A percentile compares a stretch with the other conserved stretches of the same genome.
Conservation (phyloP, 2,329 filamentous ascomycete genomes). For the Xylariaceae sp. region DNA sequence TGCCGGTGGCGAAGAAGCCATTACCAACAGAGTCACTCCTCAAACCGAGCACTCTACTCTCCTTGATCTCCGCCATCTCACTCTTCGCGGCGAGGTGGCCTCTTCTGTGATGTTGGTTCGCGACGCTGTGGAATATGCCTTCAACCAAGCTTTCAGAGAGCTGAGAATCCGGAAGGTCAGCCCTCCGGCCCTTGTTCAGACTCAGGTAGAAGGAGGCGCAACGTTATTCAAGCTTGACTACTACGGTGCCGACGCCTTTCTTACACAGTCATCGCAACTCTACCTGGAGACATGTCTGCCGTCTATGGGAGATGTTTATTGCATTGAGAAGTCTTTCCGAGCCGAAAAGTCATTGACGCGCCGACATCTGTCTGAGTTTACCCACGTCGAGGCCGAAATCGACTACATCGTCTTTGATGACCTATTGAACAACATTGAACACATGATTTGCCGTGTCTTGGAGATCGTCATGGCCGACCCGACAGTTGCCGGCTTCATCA, state of each 20-base stretch:
- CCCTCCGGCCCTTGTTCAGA: constrained; percentile 88
- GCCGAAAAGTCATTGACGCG: constrained; percentile 94
- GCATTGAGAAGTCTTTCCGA: constrained; percentile 97
- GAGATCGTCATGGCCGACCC: constrained; percentile 71
- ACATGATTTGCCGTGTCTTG: constrained; percentile 80
- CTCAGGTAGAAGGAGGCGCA: constrained; percentile 86
- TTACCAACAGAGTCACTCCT: constrained; percentile 67
- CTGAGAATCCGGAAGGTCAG: constrained; percentile 74
- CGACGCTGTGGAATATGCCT: constrained; percentile 73
- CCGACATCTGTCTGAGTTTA: constrained; percentile 92
- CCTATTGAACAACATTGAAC: constrained; percentile 80
- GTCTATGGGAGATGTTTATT: constrained; percentile 90
- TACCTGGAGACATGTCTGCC: constrained; percentile 95
- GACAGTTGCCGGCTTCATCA: constrained; percentile 64
- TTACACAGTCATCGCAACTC: constrained; percentile 94
- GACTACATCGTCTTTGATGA: constrained; percentile 94
- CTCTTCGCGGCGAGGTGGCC: constrained; percentile 76
- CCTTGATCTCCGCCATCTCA: constrained; percentile 56
- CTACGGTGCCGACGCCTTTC: constrained; percentile 84
- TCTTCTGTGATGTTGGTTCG: constrained; percentile 86
- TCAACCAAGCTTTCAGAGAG: constrained; percentile 73
- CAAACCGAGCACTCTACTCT: constrained; percentile 39
- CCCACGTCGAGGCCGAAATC: constrained; percentile 91
- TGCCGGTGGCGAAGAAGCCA: constrained; percentile 81
- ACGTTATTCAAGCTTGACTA: constrained; percentile 88